phyloP scores from a whole-genome alignment of 1,139 yeast genomes.

The Saccharomyces hybrid region DNA sequence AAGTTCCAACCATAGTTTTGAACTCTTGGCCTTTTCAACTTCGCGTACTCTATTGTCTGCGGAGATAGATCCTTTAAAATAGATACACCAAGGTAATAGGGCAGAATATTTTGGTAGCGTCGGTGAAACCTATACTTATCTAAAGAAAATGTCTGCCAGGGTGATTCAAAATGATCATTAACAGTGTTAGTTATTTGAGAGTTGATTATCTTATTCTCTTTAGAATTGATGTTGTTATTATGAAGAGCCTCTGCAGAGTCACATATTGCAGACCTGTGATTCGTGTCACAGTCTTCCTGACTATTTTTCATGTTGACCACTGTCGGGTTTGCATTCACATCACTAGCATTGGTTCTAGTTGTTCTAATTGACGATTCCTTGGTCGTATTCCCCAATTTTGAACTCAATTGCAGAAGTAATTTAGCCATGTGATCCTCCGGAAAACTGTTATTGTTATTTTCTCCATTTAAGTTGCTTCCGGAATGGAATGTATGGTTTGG shows the following conservation, averaged over 20 bases:
- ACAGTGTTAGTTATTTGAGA: slow-evolving; percentile 2
- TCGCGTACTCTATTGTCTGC: slow-evolving; percentile 31
- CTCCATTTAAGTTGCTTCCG: neutral
- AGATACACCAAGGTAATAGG: slow-evolving; percentile 39
- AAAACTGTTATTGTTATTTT: neutral
- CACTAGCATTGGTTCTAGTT: slow-evolving; percentile 11
- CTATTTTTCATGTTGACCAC: neutral
- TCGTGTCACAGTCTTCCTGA: neutral
- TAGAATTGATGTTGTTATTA: slow-evolving; percentile 5
- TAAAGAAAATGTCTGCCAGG: slow-evolving; percentile 22
- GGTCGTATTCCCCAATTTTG: slow-evolving; percentile 2
- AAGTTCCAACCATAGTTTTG: slow-evolving; percentile 64
- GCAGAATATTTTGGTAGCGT: slow-evolving; percentile 44
- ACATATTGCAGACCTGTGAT: neutral
- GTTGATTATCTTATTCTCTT: slow-evolving; percentile 10
- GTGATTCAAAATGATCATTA: slow-evolving; percentile 5
- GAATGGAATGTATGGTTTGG: slow-evolving; percentile 2
- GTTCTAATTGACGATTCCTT: slow-evolving; percentile 2
- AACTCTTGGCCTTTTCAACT: slow-evolving; percentile 44
- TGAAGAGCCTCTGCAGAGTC: neutral
- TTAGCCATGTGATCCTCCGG: slow-evolving; percentile 4
- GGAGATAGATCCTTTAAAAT: slow-evolving; percentile 36
- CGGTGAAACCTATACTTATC: slow-evolving; percentile 46
- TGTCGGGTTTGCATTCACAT: slow-evolving; percentile 9
- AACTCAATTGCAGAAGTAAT: slow-evolving; percentile 3